Conservation (phyloP, 495 filamentous ascomycete genomes). For the Amorphotheca resinae region DNA sequence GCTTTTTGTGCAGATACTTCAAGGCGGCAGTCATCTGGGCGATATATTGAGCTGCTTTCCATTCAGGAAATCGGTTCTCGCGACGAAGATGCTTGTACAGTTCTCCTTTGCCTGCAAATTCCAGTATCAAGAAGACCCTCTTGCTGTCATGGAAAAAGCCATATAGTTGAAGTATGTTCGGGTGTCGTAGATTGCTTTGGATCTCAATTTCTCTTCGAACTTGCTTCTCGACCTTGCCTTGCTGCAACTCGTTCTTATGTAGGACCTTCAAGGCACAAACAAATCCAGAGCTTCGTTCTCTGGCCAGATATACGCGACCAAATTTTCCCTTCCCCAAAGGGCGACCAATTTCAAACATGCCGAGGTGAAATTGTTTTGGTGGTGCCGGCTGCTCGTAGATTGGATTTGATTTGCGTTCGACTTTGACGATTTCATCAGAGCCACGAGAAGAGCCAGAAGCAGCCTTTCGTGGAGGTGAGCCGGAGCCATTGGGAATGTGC, state of each 20-base stretch:
- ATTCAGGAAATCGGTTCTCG: slow-evolving; percentile 83
- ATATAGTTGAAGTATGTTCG: slow-evolving; percentile 87
- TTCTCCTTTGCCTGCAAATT: slow-evolving; percentile 92
- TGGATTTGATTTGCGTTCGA: slow-evolving; percentile 20
- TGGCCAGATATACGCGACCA: slow-evolving; percentile 88
- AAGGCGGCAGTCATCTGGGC: slow-evolving; percentile 97
- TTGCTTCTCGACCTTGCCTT: slow-evolving; percentile 86
- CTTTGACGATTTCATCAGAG: slow-evolving; percentile 35
- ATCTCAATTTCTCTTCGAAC: slow-evolving; percentile 96
- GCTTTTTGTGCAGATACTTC: slow-evolving; percentile 88
- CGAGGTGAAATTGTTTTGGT: slow-evolving; percentile 76
- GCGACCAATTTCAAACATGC: slow-evolving; percentile 98
- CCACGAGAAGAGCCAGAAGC: slow-evolving; percentile 29
- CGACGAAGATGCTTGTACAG: slow-evolving; percentile 91
- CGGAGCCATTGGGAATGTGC: slow-evolving; percentile 28
- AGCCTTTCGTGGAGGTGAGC: slow-evolving; percentile 26
- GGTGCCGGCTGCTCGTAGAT: slow-evolving; percentile 31
- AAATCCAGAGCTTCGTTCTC: slow-evolving; percentile 78
- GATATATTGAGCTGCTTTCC: slow-evolving; percentile 92
- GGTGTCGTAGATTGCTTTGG: slow-evolving; percentile 88
- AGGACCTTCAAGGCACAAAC: slow-evolving; percentile 95
- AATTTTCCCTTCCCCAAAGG: slow-evolving; percentile 97
- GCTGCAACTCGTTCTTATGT: slow-evolving; percentile 87
- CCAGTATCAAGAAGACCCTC: slow-evolving; percentile 88
- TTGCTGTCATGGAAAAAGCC: slow-evolving; percentile 97